Evolutionary conservation across 306 rosid genomes (phyloP).

Genomic region (Vicia sativa): DNA sequence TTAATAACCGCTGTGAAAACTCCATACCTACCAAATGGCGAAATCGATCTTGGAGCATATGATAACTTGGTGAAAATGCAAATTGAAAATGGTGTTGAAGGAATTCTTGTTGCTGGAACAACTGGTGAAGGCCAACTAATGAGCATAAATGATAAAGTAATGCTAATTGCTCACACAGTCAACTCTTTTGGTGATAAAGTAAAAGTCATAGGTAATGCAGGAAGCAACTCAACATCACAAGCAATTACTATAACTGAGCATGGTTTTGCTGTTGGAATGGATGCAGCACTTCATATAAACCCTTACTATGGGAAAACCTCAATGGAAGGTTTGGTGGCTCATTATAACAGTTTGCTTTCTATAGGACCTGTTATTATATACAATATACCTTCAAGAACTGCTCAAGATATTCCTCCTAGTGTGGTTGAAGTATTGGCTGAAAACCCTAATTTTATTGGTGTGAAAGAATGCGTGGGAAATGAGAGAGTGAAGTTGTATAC

Average conservation of each 20-base stretch:
- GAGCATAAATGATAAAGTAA: conserved; percentile 86
- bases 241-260: conserved; percentile 83
- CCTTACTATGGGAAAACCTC: conserved; percentile 97
- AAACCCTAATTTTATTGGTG: conserved; percentile 70
- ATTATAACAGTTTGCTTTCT: conserved; percentile 64
- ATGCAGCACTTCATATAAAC: conserved; percentile 94
- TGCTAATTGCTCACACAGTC: conserved; percentile 86
- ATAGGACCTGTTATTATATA: conserved; percentile 87
- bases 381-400: conserved; percentile 78
- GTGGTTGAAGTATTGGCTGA: conserved; percentile 55
- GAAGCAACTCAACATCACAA: conserved; percentile 82
- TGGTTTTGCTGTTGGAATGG: conserved; percentile 97
- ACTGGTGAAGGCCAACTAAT: conserved; percentile 91
- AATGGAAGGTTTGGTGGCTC: conserved; percentile 67
- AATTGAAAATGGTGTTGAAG: conserved; percentile 67
- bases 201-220: conserved; percentile 82
- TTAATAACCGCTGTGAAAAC: conserved; percentile 84
- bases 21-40: conserved; percentile 79
- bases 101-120: conserved; percentile 84
- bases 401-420: conserved; percentile 81
- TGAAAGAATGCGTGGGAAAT: conserved; percentile 82
- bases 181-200: conserved; percentile 78
- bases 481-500: conserved; percentile 62
- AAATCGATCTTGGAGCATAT: conserved; percentile 82
- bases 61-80: conserved; percentile 77